phyloP scores from a whole-genome alignment of 768 basidiomycete species.

The Naematelia aurantialba region DNA sequence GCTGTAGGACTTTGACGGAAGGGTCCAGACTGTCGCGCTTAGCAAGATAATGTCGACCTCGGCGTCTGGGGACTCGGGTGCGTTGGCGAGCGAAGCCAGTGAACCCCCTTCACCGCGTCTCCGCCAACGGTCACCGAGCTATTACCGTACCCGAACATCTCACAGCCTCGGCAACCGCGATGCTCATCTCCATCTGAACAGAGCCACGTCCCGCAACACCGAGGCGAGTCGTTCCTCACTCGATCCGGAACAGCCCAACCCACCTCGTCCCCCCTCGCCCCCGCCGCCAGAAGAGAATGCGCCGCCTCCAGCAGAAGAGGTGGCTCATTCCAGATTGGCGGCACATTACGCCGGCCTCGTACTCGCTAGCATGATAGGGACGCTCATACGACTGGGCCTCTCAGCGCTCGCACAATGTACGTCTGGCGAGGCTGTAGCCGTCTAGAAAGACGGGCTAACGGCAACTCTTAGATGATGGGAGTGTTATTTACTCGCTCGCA shows the following conservation, averaged over 20 bases:
- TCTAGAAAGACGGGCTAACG: not conserved
- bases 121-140: not conserved
- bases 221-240: not conserved
- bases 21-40: too few relatives aligned
- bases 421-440: conserved; percentile 15
- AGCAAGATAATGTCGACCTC: too few relatives aligned
- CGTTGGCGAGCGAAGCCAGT: too few relatives aligned
- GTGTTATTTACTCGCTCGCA: conserved; percentile 72
- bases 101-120: too few relatives aligned
- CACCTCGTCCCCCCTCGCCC: conserved; percentile 10
- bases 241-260: conserved; percentile 10
- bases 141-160: not conserved
- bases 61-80: too few relatives aligned
- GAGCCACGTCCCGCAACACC: not conserved
- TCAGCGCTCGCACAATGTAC: conserved; percentile 64
- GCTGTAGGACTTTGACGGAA: too few relatives aligned
- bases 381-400: conserved; percentile 75
- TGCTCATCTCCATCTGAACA: not conserved
- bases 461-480: conserved; percentile 56
- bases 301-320: conserved; percentile 23
- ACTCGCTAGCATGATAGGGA: conserved; percentile 79
- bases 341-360: conserved; percentile 50
- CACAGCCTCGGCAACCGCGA: not conserved
- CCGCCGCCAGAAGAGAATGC: conserved; percentile 18
- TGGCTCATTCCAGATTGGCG: conserved; percentile 15